These are phyloP conservation scores for Ophiosphaerella herpotricha DNA, from an alignment of 2,329 filamentous ascomycete genomes.

Conservation along the genomic window DNA sequence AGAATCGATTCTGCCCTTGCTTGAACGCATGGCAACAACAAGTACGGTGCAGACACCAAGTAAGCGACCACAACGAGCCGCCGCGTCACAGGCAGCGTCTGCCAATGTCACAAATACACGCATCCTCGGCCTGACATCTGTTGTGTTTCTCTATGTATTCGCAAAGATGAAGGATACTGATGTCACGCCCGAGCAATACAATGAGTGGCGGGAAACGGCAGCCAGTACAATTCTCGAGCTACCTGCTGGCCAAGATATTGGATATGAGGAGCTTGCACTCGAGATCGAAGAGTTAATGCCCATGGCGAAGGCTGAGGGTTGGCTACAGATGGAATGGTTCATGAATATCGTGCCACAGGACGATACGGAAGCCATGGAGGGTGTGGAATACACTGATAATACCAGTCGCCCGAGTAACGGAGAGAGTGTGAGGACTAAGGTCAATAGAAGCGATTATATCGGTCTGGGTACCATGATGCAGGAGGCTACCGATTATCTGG, in stretches of 20 bases:
- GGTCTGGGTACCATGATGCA: conserved; percentile 73
- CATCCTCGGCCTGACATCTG: conserved; percentile 58
- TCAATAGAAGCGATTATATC: conserved; percentile 51
- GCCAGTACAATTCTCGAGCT: conserved; percentile 57
- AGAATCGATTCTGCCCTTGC: conserved; percentile 56
- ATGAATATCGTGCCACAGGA: conserved; percentile 55
- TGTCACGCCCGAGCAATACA: conserved; percentile 37
- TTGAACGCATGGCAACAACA: conserved; percentile 34
- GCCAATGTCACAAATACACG: conserved; percentile 23
- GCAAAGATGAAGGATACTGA: conserved; percentile 48
- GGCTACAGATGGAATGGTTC: conserved; percentile 60
- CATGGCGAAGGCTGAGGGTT: conserved; percentile 43
- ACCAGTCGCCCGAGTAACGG: conserved; percentile 24
- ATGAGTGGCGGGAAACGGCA: conserved; percentile 46
- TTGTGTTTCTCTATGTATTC: conserved; percentile 65
- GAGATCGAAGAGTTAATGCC: conserved; percentile 41
- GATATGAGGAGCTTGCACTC: conserved; percentile 49
- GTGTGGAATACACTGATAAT: conserved; percentile 28
- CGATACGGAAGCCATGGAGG: conserved; percentile 33
- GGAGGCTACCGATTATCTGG: conserved; percentile 72
- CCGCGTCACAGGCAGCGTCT: conserved; percentile 4
- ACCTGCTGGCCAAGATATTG: conserved; percentile 54
- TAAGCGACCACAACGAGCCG: conserved; percentile 56
- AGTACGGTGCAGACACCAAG: conserved; percentile 39
- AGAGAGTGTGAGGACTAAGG: conserved; percentile 47